These are phyloP conservation scores for Chaetomium fimeti DNA, from an alignment of 495 filamentous ascomycete species.

Conservation along the genomic window DNA sequence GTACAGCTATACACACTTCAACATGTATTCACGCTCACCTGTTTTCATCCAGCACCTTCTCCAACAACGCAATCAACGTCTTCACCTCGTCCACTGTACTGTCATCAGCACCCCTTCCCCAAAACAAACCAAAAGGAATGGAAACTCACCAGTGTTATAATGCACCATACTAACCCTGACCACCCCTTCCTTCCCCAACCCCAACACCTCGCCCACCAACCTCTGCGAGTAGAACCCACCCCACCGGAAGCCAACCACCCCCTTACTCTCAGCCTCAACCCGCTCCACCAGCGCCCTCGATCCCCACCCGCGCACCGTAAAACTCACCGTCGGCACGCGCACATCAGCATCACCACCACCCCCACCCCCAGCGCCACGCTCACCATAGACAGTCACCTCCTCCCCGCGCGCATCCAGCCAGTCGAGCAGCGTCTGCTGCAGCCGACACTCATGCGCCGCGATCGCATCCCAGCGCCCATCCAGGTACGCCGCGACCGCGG, in stretches of 20 bases:
- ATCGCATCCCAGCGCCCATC: slow-evolving; percentile 52
- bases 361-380: slow-evolving; percentile 50
- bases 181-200: slow-evolving; percentile 56
- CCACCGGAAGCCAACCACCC: slow-evolving; percentile 60
- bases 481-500: slow-evolving; percentile 57
- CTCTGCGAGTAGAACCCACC: slow-evolving; percentile 67
- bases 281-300: slow-evolving; percentile 59
- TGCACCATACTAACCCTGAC: slow-evolving; percentile 69
- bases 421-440: slow-evolving; percentile 56
- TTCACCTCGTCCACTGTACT: slow-evolving; percentile 55
- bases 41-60: slow-evolving; percentile 28
- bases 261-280: slow-evolving; percentile 52
- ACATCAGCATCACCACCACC: slow-evolving; percentile 40
- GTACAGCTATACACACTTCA: background rate
- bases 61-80: slow-evolving; percentile 30
- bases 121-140: background rate
- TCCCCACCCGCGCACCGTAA: slow-evolving; percentile 56
- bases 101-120: background rate
- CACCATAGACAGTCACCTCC: slow-evolving; percentile 57
- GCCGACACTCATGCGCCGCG: slow-evolving; percentile 55
- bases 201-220: slow-evolving; percentile 59
- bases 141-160: slow-evolving; percentile 67
- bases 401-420: slow-evolving; percentile 50
- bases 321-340: slow-evolving; percentile 66
- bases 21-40: slow-evolving; percentile 1